These are phyloP conservation scores for Penicillium samsonianum DNA, from an alignment of 495 filamentous ascomycete species.

Conservation along the genomic window DNA sequence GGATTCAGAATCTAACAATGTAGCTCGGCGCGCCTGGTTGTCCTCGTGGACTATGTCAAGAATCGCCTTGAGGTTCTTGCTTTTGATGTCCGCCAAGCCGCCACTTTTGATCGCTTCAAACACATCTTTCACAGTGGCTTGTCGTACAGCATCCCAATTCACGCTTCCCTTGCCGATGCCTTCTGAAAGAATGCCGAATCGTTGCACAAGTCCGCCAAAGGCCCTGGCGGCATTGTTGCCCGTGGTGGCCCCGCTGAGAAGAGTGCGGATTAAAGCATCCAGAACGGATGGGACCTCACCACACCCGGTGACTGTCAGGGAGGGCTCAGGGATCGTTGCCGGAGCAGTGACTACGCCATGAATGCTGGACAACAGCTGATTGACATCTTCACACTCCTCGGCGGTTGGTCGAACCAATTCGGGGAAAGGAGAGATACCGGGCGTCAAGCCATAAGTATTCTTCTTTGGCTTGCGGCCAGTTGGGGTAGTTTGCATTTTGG, in stretches of 20 bases:
- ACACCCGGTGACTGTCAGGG: conserved; percentile 80
- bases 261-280: conserved; percentile 81
- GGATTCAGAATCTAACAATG: conserved; percentile 23
- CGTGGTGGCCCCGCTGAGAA: conserved; percentile 75
- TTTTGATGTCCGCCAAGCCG: conserved; percentile 68
- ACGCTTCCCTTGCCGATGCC: conserved; percentile 75
- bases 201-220: conserved; percentile 67
- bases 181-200: conserved; percentile 64
- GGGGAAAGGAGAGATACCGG: conserved; percentile 65
- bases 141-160: conserved; percentile 81
- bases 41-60: conserved; percentile 78
- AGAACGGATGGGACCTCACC: conserved; percentile 92
- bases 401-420: conserved; percentile 66
- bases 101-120: conserved; percentile 72
- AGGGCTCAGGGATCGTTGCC: conserved; percentile 68
- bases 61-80: conserved; percentile 75
- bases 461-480: conserved; percentile 21
- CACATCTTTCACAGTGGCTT: conserved; percentile 61
- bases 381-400: conserved; percentile 75
- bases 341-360: conserved; percentile 71
- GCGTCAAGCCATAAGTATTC: conserved; percentile 42
- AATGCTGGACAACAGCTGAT: conserved; percentile 60
- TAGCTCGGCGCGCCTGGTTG: conserved; percentile 52
- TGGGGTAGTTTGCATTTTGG: conserved; percentile 20
- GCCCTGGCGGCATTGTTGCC: conserved; percentile 66